These are phyloP conservation scores for Tricholoma bakamatsutake DNA, from an alignment of 768 basidiomycete species.

Conservation along the genomic window DNA sequence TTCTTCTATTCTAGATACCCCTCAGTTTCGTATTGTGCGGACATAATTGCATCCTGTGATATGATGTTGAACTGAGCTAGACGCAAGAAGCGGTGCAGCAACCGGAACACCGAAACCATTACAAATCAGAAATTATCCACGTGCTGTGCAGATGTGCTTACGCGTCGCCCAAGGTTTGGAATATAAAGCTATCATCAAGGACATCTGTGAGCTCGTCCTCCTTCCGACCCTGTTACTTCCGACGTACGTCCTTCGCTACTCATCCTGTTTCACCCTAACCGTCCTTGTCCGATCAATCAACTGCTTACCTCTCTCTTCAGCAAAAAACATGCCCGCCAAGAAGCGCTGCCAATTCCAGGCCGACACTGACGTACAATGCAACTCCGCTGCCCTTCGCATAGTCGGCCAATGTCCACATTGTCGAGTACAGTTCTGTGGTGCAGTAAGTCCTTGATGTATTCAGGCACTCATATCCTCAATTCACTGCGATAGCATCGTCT, in stretches of 20 bases:
- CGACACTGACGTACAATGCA: slow-evolving; percentile 54
- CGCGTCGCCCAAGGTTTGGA: slow-evolving; percentile 21
- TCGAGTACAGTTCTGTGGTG: slow-evolving; percentile 68
- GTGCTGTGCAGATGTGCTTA: slow-evolving; percentile 19
- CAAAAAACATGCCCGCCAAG: slow-evolving; percentile 67
- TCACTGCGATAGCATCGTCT: slow-evolving; percentile 62
- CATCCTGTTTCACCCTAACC: background rate
- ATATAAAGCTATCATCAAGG: slow-evolving; percentile 14
- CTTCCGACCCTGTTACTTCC: slow-evolving; percentile 4
- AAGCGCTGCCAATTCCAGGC: slow-evolving; percentile 76
- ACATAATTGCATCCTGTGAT: no score
- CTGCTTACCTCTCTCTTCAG: slow-evolving; percentile 5
- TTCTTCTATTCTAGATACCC: slow-evolving; percentile 1
- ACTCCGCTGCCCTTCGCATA: slow-evolving; percentile 73
- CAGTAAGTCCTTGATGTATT: slow-evolving; percentile 42
- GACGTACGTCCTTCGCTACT: slow-evolving; percentile 2
- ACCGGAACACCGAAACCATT: background rate
- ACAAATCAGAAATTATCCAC: background rate
- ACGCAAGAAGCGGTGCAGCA: background rate
- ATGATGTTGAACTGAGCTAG: no score
- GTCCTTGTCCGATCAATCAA: background rate
- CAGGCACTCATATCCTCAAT: slow-evolving; percentile 11
- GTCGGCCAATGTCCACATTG: slow-evolving; percentile 85
- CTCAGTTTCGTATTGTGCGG: background rate
- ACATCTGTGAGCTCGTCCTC: slow-evolving; percentile 1